phyloP scores from a whole-genome alignment of 345 rosid genomes.

The rapeseed (Brassica napus) region DNA sequence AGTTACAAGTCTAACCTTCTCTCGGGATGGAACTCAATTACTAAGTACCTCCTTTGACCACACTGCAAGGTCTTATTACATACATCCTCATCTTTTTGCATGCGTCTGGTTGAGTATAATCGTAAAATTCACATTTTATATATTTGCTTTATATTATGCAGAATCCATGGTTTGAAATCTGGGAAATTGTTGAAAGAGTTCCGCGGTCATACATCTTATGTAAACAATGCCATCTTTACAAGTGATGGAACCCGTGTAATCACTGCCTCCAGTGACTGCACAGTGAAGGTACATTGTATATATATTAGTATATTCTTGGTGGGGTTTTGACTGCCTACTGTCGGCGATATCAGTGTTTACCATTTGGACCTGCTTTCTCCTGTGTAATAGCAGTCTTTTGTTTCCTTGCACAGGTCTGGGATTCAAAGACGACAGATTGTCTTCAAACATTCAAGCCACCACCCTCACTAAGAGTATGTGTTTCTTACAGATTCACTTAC shows the following conservation, averaged over 20 bases:
- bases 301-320: not conserved
- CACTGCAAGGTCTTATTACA: conserved; percentile 69
- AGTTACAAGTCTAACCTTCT: conserved; percentile 85
- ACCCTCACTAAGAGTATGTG: conserved; percentile 79
- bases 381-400: conserved; percentile 13
- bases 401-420: conserved; percentile 78
- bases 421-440: conserved; percentile 91
- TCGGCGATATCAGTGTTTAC: conserved; percentile 6
- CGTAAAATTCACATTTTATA: not conserved
- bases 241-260: conserved; percentile 84
- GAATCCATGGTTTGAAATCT: conserved; percentile 96
- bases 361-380: not conserved
- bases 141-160: conserved; percentile 36
- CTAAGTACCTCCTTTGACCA: conserved; percentile 92
- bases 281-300: conserved; percentile 54
- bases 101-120: not conserved
- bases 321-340: not conserved
- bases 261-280: conserved; percentile 82
- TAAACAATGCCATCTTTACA: conserved; percentile 91
- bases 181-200: conserved; percentile 95
- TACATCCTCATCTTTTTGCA: conserved; percentile 8
- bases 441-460: conserved; percentile 90
- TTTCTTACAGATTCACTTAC: conserved; percentile 20
- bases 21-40: conserved; percentile 96
- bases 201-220: conserved; percentile 74